Evolutionary conservation across 306 rosid species (phyloP).

Genomic region (Canavalia gladiata): DNA sequence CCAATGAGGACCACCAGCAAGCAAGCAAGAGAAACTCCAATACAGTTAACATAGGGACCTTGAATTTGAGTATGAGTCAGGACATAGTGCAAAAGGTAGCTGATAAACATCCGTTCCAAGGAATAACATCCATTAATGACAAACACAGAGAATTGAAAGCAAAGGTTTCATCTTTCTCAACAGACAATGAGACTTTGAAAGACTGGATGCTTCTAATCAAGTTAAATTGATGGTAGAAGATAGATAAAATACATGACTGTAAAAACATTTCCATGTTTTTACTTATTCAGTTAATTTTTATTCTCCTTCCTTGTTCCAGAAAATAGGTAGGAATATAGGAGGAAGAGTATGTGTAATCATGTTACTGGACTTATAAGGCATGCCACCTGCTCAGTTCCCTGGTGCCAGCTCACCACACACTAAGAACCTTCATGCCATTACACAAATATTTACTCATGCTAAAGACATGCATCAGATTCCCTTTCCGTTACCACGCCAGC

Average conservation of each 20-base stretch:
- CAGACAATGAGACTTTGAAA: slow-evolving; percentile 20
- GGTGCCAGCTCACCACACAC: slow-evolving; percentile 2
- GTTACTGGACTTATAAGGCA: slow-evolving; percentile 34
- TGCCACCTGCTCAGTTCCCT: slow-evolving; percentile 37
- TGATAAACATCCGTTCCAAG: slow-evolving; percentile 57
- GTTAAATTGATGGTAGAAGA: slow-evolving; percentile 11
- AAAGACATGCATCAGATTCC: slow-evolving; percentile 33
- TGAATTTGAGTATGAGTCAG: slow-evolving; percentile 68
- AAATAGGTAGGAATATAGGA: slow-evolving; percentile 31
- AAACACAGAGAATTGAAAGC: slow-evolving; percentile 38
- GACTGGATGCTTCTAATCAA: slow-evolving; percentile 29
- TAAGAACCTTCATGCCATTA: slow-evolving; percentile 18
- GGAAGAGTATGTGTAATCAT: slow-evolving; percentile 37
- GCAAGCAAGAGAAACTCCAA: slow-evolving; percentile 71
- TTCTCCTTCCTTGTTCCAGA: slow-evolving; percentile 27
- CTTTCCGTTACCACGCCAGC: slow-evolving; percentile 15
- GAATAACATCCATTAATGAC: slow-evolving; percentile 49
- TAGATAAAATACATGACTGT: not conserved
- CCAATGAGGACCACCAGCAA: slow-evolving; percentile 83
- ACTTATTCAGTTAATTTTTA: not conserved
- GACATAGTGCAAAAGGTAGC: slow-evolving; percentile 85
- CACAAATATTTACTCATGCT: slow-evolving; percentile 18
- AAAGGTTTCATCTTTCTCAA: slow-evolving; percentile 46
- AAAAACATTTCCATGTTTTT: slow-evolving; percentile 24
- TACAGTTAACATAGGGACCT: slow-evolving; percentile 55